These are phyloP conservation scores for Diplodia corticola DNA, from an alignment of 2,329 filamentous ascomycete species.

Conservation along the genomic window DNA sequence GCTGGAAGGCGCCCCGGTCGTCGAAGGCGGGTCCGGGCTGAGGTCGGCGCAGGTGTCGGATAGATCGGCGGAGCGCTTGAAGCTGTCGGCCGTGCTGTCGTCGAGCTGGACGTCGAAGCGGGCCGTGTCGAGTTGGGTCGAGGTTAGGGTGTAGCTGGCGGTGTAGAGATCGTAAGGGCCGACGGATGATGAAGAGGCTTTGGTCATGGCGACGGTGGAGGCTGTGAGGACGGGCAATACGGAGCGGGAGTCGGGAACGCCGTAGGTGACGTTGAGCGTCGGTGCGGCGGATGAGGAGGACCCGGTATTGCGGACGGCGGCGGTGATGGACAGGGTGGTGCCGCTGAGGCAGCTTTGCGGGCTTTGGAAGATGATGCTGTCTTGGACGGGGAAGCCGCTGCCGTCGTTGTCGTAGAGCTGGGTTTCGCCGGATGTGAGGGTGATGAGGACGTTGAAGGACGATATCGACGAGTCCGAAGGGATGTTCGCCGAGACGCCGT, in stretches of 20 bases:
- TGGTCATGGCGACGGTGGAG: conserved; percentile 30
- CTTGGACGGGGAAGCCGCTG: conserved; percentile 55
- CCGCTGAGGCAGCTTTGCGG: conserved; percentile 57
- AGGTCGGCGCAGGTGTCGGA: background rate
- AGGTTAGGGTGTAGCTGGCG: conserved; percentile 27
- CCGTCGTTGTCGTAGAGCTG: conserved; percentile 59
- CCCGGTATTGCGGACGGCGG: conserved; percentile 30
- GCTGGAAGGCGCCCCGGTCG: background rate
- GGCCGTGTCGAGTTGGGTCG: background rate
- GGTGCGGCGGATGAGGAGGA: background rate
- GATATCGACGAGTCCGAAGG: conserved; percentile 61
- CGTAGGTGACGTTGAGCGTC: conserved; percentile 30
- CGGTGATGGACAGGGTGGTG: conserved; percentile 30
- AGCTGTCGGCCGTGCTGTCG: background rate
- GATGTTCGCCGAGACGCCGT: conserved; percentile 47
- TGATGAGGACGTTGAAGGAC: conserved; percentile 58
- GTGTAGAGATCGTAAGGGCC: conserved; percentile 33
- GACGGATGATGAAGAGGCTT: conserved; percentile 29
- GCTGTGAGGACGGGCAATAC: conserved; percentile 32
- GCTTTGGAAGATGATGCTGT: conserved; percentile 56
- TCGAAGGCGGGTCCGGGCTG: background rate
- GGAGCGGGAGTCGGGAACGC: conserved; percentile 29
- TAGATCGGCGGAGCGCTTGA: conserved; percentile 6
- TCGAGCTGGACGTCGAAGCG: conserved; percentile 10
- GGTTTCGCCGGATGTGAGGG: conserved; percentile 49